phyloP scores from a whole-genome alignment of 257 asterid genomes.

The Lavandula angustifolia region DNA sequence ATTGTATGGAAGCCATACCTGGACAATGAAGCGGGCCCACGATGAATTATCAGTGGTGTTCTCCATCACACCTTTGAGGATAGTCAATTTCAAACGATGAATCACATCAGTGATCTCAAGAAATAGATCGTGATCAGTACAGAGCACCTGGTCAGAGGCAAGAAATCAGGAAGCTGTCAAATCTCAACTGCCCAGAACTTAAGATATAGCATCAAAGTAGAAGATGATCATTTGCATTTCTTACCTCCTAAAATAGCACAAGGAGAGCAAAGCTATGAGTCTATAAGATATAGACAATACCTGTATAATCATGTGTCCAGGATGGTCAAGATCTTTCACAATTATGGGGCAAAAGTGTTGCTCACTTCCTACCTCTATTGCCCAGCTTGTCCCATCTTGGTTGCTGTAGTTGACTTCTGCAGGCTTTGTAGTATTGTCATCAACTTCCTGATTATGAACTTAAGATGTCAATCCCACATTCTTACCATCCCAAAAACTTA shows the following conservation, averaged over 20 bases:
- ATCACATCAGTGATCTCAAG: slow-evolving; percentile 82
- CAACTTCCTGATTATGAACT: slow-evolving; percentile 41
- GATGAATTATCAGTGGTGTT: slow-evolving; percentile 46
- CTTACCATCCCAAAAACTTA: slow-evolving; percentile 1
- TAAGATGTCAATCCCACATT: slow-evolving; percentile 19
- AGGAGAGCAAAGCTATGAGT: not conserved
- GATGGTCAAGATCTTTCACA: slow-evolving; percentile 80
- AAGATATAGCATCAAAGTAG: slow-evolving; percentile 2
- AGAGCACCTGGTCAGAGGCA: slow-evolving; percentile 58
- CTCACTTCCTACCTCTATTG: slow-evolving; percentile 66
- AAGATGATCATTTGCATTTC: not conserved
- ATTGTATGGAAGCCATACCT: slow-evolving; percentile 51
- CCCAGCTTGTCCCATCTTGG: slow-evolving; percentile 86
- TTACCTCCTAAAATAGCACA: not conserved
- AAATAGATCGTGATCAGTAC: slow-evolving; percentile 69
- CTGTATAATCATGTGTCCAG: slow-evolving; percentile 91
- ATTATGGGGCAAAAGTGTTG: slow-evolving; percentile 67
- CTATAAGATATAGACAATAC: slow-evolving; percentile 33
- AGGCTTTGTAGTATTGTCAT: slow-evolving; percentile 34
- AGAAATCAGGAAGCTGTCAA: slow-evolving; percentile 17
- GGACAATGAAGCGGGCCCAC: slow-evolving; percentile 79
- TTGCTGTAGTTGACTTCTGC: slow-evolving; percentile 39
- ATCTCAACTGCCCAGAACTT: not conserved
- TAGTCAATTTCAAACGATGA: slow-evolving; percentile 62
- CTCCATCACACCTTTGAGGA: slow-evolving; percentile 79